Evolutionary conservation across 495 filamentous ascomycete species (phyloP).

Genomic region (Hypoxylon perforatum): DNA sequence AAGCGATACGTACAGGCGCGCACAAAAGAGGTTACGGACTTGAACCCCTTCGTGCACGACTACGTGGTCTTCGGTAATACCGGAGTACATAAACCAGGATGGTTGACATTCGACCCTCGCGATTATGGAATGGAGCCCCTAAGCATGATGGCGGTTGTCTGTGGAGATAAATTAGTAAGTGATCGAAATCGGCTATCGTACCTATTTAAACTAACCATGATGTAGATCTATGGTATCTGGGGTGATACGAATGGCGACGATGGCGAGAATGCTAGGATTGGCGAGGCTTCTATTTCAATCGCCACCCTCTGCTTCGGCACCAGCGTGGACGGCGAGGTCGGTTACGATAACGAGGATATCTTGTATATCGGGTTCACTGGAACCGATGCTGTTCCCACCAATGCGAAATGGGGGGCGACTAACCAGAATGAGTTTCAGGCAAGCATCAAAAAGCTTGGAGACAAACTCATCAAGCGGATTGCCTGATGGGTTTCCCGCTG

Average conservation of each 20-base stretch:
- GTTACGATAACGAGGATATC: constrained; percentile 57
- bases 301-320: constrained; percentile 64
- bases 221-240: constrained; percentile 69
- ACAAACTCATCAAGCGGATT: constrained; percentile 45
- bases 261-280: constrained; percentile 53
- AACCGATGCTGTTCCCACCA: constrained; percentile 55
- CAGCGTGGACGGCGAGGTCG: constrained; percentile 55
- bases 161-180: constrained; percentile 55
- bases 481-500: too few relatives aligned
- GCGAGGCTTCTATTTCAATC: constrained; percentile 66
- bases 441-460: constrained; percentile 58
- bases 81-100: constrained; percentile 41
- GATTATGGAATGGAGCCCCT: constrained; percentile 59
- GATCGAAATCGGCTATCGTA: constrained; percentile 7
- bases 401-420: constrained; percentile 59
- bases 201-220: neutral
- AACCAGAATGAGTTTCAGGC: constrained; percentile 54
- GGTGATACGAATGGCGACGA: constrained; percentile 69
- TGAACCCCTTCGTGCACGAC: constrained; percentile 63
- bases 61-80: constrained; percentile 67
- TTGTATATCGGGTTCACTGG: constrained; percentile 66
- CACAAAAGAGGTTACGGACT: constrained; percentile 53
- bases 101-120: constrained; percentile 51
- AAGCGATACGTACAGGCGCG: constrained; percentile 45
- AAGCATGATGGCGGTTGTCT: constrained; percentile 67